These are phyloP conservation scores for Codiaeum variegatum DNA, from an alignment of 441 rosid genomes.

Conservation along the genomic window DNA sequence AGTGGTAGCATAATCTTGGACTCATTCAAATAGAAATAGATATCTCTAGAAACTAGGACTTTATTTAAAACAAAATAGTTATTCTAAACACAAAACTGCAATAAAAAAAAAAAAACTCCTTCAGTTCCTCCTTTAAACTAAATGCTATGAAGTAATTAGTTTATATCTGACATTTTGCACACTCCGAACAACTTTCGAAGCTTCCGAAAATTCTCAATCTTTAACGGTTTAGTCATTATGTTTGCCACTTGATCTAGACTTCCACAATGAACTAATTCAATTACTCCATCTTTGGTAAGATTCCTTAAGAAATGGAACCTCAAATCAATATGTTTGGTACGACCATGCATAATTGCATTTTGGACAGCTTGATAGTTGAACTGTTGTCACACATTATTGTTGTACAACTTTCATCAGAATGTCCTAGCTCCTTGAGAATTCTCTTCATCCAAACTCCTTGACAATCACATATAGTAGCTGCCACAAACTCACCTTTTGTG, in stretches of 20 bases:
- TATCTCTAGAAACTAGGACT: background rate
- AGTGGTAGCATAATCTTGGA: background rate
- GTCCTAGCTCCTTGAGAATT: background rate
- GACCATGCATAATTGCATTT: background rate
- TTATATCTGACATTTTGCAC: background rate
- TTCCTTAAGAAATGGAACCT: background rate
- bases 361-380: background rate
- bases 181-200: background rate
- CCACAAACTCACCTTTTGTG: background rate
- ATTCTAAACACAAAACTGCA: background rate
- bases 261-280: background rate
- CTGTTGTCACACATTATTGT: background rate
- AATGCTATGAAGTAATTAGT: conserved; percentile 21
- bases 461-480: background rate
- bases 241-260: background rate
- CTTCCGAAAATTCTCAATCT: background rate
- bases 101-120: background rate
- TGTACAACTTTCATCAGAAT: background rate
- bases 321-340: background rate
- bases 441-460: background rate
- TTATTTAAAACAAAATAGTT: background rate
- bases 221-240: background rate
- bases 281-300: background rate
- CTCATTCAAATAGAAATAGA: background rate
- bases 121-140: conserved; percentile 11